These are phyloP conservation scores for Calamus simplicifolius DNA, from an alignment of 176 grass and related monocot species.

Conservation along the genomic window DNA sequence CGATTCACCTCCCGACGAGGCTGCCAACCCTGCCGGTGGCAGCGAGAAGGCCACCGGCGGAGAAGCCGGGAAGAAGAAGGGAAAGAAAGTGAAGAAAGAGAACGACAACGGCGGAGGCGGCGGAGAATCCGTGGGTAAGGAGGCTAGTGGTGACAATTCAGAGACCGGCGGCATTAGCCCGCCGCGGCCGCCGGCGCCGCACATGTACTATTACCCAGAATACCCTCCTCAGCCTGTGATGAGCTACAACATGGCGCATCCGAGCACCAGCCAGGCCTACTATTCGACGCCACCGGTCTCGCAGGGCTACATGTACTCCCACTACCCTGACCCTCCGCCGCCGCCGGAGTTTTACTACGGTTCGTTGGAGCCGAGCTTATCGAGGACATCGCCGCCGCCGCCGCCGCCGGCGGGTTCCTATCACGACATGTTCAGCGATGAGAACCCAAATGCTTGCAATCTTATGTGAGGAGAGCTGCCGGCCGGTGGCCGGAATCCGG, in stretches of 20 bases:
- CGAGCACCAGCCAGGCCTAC: neutral
- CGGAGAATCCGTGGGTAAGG: neutral
- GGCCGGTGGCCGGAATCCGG: too few relatives aligned
- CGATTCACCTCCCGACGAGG: conserved; percentile 10
- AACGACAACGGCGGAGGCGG: conserved; percentile 1
- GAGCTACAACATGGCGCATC: conserved; percentile 19
- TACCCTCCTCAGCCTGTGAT: neutral
- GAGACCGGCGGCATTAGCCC: conserved; percentile 26
- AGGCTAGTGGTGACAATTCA: neutral
- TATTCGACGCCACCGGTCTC: neutral
- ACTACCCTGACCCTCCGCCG: too few relatives aligned
- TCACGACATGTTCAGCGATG: conserved; percentile 19
- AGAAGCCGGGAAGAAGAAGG: neutral
- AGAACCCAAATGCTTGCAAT: neutral
- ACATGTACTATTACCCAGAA: conserved; percentile 9
- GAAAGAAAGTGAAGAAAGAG: neutral
- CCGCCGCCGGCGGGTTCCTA: neutral
- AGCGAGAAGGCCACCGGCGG: neutral
- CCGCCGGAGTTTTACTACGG: conserved; percentile 8
- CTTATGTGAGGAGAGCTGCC: neutral
- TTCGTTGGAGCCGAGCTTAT: neutral
- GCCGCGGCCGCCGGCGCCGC: conserved; percentile 36
- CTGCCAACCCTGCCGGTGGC: conserved; percentile 7
- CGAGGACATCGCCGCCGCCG: neutral
- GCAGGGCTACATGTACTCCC: conserved; percentile 1